phyloP scores from a whole-genome alignment of 148 eudicot genomes.

The Suaeda aralocaspica region DNA sequence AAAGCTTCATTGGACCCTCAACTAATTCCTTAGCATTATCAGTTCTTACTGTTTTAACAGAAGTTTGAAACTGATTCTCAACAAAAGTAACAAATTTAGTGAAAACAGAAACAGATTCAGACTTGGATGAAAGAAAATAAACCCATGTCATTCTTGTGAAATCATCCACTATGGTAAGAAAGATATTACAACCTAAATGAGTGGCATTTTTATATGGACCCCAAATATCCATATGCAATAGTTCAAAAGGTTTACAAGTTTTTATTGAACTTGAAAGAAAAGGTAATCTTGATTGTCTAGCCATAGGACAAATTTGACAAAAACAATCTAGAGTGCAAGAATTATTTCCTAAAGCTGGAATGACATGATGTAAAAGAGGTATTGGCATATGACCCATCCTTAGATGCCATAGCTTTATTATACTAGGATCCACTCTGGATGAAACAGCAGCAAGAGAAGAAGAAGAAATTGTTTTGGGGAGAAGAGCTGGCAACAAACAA shows the following conservation, averaged over 20 bases:
- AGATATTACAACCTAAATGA: not conserved
- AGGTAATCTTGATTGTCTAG: not conserved
- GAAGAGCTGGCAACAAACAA: no score
- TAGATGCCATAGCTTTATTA: no score
- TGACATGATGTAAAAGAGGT: not conserved
- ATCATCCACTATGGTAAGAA: constrained; percentile 11
- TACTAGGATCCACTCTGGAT: no score
- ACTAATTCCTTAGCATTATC: constrained; percentile 11
- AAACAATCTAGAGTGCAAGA: no score
- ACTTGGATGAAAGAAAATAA: not conserved
- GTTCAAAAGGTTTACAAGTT: not conserved
- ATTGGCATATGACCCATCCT: not conserved
- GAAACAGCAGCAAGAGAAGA: no score
- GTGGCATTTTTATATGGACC: not conserved
- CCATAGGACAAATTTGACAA: not conserved
- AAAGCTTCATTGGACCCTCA: not conserved
- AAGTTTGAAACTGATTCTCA: not conserved
- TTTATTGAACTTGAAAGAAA: not conserved
- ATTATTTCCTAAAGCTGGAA: not conserved
- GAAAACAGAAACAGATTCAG: not conserved
- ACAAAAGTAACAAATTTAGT: not conserved
- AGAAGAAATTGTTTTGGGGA: no score
- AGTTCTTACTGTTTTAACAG: not conserved
- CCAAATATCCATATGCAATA: not conserved
- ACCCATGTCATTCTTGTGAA: not conserved